Conservation (phyloP, 441 rosid species). For the Jatropha podagrica region DNA sequence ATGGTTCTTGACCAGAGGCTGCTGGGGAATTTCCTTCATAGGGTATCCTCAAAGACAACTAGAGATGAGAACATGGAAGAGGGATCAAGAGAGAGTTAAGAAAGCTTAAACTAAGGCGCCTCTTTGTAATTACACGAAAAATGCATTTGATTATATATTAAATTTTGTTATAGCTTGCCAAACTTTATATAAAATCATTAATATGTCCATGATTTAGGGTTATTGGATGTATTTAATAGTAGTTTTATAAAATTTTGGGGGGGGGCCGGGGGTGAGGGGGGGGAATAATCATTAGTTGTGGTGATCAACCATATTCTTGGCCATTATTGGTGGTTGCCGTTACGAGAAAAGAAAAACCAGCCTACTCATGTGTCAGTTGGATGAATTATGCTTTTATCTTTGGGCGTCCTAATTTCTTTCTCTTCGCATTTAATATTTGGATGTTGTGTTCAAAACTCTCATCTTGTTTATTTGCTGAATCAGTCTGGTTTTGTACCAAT, state of each 20-base stretch:
- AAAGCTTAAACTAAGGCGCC: not conserved
- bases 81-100: not conserved
- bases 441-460: too few species aligned
- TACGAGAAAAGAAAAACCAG: too few species aligned
- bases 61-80: slow-evolving; percentile 18
- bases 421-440: too few species aligned
- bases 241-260: not conserved
- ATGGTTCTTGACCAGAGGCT: slow-evolving; percentile 89
- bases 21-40: slow-evolving; percentile 71
- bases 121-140: too few species aligned
- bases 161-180: too few species aligned
- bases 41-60: slow-evolving; percentile 32
- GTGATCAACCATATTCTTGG: not conserved
- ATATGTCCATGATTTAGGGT: not conserved
- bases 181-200: not conserved
- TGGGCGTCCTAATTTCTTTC: too few species aligned
- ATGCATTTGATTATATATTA: too few species aligned
- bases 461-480: too few species aligned
- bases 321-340: not conserved
- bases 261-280: too few species aligned
- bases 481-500: too few species aligned
- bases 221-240: not conserved
- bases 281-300: not conserved
- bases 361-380: not conserved
- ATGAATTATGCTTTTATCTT: not conserved